Evolutionary conservation across 1,139 yeast species (phyloP).

Genomic region (Candida labiduridarum): DNA sequence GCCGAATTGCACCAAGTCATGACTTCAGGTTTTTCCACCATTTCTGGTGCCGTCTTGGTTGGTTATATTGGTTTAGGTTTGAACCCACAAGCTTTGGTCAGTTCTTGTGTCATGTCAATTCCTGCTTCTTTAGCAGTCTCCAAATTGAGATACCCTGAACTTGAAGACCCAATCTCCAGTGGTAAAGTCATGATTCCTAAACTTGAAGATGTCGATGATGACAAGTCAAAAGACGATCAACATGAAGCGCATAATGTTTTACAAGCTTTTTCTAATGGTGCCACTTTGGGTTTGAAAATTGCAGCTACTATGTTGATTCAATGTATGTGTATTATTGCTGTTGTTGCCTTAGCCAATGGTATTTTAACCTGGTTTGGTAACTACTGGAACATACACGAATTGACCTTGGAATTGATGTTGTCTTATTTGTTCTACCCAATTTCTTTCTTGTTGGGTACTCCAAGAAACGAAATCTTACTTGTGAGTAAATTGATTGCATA

Average conservation of each 20-base stretch:
- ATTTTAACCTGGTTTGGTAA: constrained; percentile 65
- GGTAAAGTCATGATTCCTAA: constrained; percentile 54
- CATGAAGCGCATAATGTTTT: constrained; percentile 57
- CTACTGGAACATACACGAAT: constrained; percentile 58
- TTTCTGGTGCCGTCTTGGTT: constrained; percentile 67
- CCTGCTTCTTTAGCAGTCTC: constrained; percentile 69
- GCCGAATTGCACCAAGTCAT: constrained; percentile 69
- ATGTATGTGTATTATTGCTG: constrained; percentile 63
- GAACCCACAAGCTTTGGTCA: constrained; percentile 64
- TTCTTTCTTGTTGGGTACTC: constrained; percentile 63
- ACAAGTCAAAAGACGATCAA: constrained; percentile 17
- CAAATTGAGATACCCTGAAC: constrained; percentile 63
- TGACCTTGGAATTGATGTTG: constrained; percentile 58
- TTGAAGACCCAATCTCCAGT: constrained; percentile 56
- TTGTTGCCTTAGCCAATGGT: constrained; percentile 61
- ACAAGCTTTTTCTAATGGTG: constrained; percentile 68
- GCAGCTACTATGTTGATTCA: constrained; percentile 65
- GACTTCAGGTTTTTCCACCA: constrained; percentile 70
- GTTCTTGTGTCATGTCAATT: constrained; percentile 72
- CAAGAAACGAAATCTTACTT: constrained; percentile 54
- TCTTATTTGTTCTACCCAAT: constrained; percentile 65
- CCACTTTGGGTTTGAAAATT: constrained; percentile 59
- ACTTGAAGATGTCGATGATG: constrained; percentile 35
- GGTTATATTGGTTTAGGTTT: constrained; percentile 68
- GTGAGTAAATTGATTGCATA: constrained; percentile 58